phyloP scores from a whole-genome alignment of 257 asterid genomes.

The Solanum lignicaule region DNA sequence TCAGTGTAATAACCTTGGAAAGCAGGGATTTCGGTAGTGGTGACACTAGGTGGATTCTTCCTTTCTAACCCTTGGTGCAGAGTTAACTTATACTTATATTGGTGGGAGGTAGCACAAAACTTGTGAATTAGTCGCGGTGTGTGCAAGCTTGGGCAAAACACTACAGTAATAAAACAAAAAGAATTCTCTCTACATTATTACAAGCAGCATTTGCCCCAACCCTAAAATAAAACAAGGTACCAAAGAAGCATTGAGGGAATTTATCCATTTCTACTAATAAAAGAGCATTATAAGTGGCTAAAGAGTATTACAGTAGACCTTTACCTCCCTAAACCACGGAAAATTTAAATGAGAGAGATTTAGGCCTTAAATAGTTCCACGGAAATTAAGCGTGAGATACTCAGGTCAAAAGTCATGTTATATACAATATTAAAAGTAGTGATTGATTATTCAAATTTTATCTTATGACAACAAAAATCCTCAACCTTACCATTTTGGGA shows the following conservation, averaged over 20 bases:
- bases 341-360: background rate
- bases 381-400: background rate
- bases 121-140: background rate
- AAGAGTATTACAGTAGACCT: background rate
- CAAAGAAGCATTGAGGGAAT: background rate
- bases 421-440: background rate
- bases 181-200: background rate
- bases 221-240: background rate
- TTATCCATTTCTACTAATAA: background rate
- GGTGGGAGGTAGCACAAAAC: background rate
- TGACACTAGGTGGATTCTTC: background rate
- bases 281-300: background rate
- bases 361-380: background rate
- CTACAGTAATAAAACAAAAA: background rate
- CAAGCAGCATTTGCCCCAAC: background rate
- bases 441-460: background rate
- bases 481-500: background rate
- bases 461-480: background rate
- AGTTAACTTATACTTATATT: background rate
- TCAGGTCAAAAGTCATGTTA: background rate
- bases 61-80: background rate
- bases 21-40: background rate
- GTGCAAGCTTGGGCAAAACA: background rate
- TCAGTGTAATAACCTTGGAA: background rate
- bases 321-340: background rate